Base-by-base conservation (phyloP, 805 yeast genomes). In the Cyberlindnera suaveolens region DNA sequence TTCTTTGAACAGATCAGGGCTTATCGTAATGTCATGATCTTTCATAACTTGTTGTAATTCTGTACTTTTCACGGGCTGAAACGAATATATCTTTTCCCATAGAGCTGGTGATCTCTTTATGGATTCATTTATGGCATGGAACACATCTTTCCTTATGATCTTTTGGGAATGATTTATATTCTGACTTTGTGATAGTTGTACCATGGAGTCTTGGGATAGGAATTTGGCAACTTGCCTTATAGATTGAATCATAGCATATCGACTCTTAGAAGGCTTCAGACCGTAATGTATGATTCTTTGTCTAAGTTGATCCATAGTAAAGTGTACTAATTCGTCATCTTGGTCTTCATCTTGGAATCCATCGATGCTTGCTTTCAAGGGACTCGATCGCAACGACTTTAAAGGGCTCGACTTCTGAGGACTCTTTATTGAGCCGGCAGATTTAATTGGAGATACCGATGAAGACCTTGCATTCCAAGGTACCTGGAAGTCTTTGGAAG, bases 241-340 rank as follows among this genome's bases (percentile, higher is more conserved):
- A 2, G 58, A 49, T 17, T 46, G 31, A 29, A 57, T 42, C 58
- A 56, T 55, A 18, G 48, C 38, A 3, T 37, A 16, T 36, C 46
- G 48, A 3, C 52, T 44, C 31, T 45, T 53, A 9, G 56, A 38
- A 0, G 63, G 61, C 42, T 57, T 57, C 5, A 57, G 19, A 0
- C 61, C 61, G 41, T 50, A 58, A 13, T 49, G 53, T 33, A 52
- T 45, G 16, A 56, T 49, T 34, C 44, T 55, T 31, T 41, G 47
- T 30, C 50, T 42, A 10, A 57, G 40, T 31, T 56, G 48, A 27
- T 54, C 50, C 43, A 54, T 43, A 4, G 60, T 27, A 44, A 49
- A 31, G 3, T 39, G 17, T 9, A 42, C 39, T 17, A 46, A 41
- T 18, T 48, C 51, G n/a, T 45, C 52, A 14, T 50, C 46, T 14